phyloP scores from a whole-genome alignment of 2,329 filamentous ascomycete genomes.

The Stachybotrys chlorohalonatus region DNA sequence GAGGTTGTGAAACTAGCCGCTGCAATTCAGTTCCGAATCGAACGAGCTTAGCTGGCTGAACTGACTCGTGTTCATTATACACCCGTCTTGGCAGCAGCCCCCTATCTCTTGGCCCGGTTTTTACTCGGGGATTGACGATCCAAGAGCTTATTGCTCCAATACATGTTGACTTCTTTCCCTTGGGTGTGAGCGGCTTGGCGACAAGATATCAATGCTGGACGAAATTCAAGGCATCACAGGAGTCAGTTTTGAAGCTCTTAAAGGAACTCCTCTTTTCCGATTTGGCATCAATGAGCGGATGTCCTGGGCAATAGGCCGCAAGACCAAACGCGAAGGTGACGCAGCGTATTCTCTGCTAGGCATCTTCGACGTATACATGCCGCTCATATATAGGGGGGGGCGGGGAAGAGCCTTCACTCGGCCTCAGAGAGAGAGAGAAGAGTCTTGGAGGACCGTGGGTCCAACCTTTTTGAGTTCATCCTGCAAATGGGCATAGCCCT shows the following conservation, averaged over 20 bases:
- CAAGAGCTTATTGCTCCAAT: neutral
- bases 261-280: neutral
- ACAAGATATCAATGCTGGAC: neutral
- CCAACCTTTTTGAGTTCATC: too few relatives aligned
- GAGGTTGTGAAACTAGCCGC: too few relatives aligned
- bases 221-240: neutral
- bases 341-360: slow-evolving; percentile 15
- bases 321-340: slow-evolving; percentile 12
- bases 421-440: neutral
- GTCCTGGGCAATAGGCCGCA: slow-evolving; percentile 12
- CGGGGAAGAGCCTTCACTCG: neutral
- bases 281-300: slow-evolving; percentile 9
- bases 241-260: neutral
- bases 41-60: too few relatives aligned
- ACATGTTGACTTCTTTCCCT: slow-evolving; percentile 1
- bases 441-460: neutral
- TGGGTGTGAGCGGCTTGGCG: neutral
- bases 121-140: neutral
- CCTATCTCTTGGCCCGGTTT: too few relatives aligned
- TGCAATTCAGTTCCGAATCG: too few relatives aligned
- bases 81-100: too few relatives aligned
- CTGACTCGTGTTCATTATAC: too few relatives aligned
- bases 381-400: slow-evolving; percentile 2
- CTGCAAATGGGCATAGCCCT: too few relatives aligned
- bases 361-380: slow-evolving; percentile 16